Evolutionary conservation across 805 yeast genomes (phyloP), one percentile per base, ranked within the genome.

Genomic region (Teunomyces lycoperdinae): DNA sequence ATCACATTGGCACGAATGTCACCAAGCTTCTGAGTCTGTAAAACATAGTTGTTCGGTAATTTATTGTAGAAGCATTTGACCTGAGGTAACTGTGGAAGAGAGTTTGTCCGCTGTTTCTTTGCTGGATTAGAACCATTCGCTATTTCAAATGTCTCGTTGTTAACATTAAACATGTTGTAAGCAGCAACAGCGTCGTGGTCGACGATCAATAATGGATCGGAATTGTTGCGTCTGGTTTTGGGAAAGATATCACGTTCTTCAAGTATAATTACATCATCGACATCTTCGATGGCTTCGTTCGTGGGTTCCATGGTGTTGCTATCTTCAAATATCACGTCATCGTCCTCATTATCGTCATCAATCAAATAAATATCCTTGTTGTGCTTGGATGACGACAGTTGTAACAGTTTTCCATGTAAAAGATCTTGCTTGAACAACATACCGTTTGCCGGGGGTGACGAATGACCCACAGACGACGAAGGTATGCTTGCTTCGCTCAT

Each of bases 81-180:
- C 50, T 72, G 78, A 2, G 78, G 78, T 36, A 73, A 60, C 50
- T 73, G 78, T 1, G 78, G 78, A 39, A 73, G 61, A 4, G 76
- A 71, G 47, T 64, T 70, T 0, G 76, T 72, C 43, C 78, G 53
- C 50, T 69, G 74, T 50, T 72, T 72, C 49, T 70, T 69, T 20
- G 47, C 55, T 39, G 42, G 57, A 42, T 17, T 47, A 31, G 13
- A 48, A 41, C 36, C 32, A 14, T 9, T 33, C 30, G 41, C 43
- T 26, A 35, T 48, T 26, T 48, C 42, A 31, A 11, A n/a, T 10
- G 30, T 9, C 7, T 39, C 35, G 49, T 68, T 67, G 49, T 70
- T 70, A 14, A 71, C 76, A 49, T 70, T 72, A 54, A 72, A 71
- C 70, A 71, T 63, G 47, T 71, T 71, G 52, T 71, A 71, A 2